These are phyloP conservation scores for Actinidia polygama DNA, from an alignment of 179 eudicot genomes.

Conservation along the genomic window DNA sequence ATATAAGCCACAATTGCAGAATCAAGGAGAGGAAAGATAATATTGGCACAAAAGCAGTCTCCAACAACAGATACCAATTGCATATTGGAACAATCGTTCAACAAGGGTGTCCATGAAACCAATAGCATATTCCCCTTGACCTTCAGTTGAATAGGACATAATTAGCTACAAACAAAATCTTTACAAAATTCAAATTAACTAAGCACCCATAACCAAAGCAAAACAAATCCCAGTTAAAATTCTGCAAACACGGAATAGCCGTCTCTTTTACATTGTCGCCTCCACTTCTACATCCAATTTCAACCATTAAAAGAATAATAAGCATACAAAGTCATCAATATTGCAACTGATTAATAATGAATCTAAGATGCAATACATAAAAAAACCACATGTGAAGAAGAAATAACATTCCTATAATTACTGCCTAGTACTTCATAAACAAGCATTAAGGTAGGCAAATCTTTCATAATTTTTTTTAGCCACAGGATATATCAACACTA, in stretches of 20 bases:
- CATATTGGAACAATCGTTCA: conserved; percentile 85
- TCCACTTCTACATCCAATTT: conserved; percentile 98
- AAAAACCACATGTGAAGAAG: not conserved
- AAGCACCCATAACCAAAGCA: conserved; percentile 71
- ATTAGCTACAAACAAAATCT: conserved; percentile 23
- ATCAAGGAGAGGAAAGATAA: not conserved
- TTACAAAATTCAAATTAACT: not conserved
- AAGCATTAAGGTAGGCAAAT: not conserved
- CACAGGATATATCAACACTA: not conserved
- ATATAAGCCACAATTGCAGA: not conserved
- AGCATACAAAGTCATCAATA: not conserved
- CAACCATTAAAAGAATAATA: conserved; percentile 55
- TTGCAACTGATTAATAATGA: not conserved
- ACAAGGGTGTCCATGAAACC: conserved; percentile 81
- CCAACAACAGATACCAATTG: conserved; percentile 38
- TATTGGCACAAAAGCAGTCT: not conserved
- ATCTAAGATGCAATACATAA: not conserved
- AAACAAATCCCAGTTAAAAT: conserved; percentile 89
- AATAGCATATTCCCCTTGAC: conserved; percentile 82
- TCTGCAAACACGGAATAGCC: conserved; percentile 99
- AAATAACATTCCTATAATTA: not conserved
- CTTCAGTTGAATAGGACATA: conserved; percentile 44
- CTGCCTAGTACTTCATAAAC: not conserved
- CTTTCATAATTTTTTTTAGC: not conserved
- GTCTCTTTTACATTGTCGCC: conserved; percentile 98